phyloP scores from a whole-genome alignment of 2,329 filamentous ascomycete species.

The Stemphylium vesicarium region DNA sequence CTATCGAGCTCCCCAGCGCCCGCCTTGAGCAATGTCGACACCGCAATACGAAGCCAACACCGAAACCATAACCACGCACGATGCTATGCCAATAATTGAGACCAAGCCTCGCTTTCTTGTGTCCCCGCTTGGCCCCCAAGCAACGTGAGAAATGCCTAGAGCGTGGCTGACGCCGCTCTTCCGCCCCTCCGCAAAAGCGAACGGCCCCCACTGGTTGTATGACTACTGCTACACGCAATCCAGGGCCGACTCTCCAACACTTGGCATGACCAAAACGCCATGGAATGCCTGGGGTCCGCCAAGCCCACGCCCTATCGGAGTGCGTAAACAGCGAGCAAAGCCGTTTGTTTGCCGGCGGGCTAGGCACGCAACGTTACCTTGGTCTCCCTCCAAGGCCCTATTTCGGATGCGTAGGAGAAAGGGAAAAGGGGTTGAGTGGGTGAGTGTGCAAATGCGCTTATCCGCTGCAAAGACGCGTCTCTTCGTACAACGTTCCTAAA shows the following conservation, averaged over 20 bases:
- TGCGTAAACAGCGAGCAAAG: background rate
- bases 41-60: background rate
- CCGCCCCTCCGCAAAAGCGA: background rate
- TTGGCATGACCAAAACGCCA: constrained; percentile 4
- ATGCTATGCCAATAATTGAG: background rate
- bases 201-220: background rate
- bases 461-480: no score
- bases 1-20: background rate
- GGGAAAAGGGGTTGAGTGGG: no score
- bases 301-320: constrained; percentile 2
- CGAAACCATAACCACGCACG: background rate
- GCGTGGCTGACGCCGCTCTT: background rate
- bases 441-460: no score
- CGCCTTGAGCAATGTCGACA: background rate
- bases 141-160: background rate
- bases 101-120: background rate
- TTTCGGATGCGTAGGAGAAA: no score
- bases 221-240: background rate
- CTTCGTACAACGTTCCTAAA: no score
- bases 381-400: no score
- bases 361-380: background rate
- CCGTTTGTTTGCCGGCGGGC: background rate
- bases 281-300: constrained; percentile 2
- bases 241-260: background rate
- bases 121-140: background rate